These are phyloP conservation scores for Daldinia decipiens DNA, from an alignment of 495 filamentous ascomycete species.

Conservation along the genomic window DNA sequence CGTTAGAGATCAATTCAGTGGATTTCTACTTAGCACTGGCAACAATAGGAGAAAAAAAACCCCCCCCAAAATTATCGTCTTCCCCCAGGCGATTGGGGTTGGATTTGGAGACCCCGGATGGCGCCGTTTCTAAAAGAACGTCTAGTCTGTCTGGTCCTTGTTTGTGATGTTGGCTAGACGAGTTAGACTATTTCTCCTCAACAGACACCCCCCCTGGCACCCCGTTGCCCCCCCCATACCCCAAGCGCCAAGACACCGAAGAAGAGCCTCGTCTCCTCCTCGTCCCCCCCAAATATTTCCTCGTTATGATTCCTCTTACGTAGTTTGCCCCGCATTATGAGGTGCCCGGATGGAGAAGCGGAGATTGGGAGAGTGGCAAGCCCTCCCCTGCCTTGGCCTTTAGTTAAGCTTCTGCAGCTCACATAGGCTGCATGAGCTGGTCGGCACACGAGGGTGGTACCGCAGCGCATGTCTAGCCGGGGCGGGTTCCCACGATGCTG, in stretches of 20 bases:
- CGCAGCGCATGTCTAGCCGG: not conserved
- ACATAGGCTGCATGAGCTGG: slow-evolving; percentile 24
- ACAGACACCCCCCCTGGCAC: slow-evolving; percentile 6
- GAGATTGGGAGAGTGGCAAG: slow-evolving; percentile 37
- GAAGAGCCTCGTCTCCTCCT: slow-evolving; percentile 41
- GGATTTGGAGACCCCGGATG: slow-evolving; percentile 19
- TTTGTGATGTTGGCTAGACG: slow-evolving; percentile 11
- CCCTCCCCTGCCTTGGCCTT: slow-evolving; percentile 23
- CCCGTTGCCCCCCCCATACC: slow-evolving; percentile 21
- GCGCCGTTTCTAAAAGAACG: not conserved
- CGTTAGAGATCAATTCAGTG: not conserved
- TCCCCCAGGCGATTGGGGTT: slow-evolving; percentile 5
- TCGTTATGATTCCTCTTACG: slow-evolving; percentile 17
- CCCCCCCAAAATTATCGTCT: too few species aligned
- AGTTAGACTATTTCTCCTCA: slow-evolving; percentile 15
- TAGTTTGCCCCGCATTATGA: slow-evolving; percentile 30
- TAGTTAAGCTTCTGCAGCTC: slow-evolving; percentile 37
- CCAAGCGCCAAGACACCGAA: slow-evolving; percentile 44
- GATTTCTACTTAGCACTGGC: not conserved
- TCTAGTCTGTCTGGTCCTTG: slow-evolving; percentile 5
- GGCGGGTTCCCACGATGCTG: slow-evolving; percentile 17
- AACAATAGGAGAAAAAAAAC: not conserved
- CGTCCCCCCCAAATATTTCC: slow-evolving; percentile 17
- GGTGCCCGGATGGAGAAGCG: slow-evolving; percentile 25
- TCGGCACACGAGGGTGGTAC: slow-evolving; percentile 10